phyloP scores from a whole-genome alignment of 176 grass and related monocot genomes.

The Chrysopogon serrulatus region DNA sequence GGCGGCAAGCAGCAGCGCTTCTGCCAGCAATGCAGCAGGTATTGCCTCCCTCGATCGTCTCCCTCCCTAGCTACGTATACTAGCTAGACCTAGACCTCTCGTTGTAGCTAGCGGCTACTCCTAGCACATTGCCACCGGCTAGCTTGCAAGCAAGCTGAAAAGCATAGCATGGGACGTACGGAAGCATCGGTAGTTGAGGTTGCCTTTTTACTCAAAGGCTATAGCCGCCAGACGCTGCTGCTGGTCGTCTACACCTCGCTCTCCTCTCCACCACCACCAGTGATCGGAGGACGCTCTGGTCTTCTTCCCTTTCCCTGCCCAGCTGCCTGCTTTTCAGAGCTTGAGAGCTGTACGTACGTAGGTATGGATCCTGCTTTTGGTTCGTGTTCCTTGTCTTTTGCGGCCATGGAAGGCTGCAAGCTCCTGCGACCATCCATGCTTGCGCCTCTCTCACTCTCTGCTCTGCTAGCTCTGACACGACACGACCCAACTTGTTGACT shows the following conservation, averaged over 20 bases:
- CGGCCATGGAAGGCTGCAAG: constrained; percentile 20
- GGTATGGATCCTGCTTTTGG: background rate
- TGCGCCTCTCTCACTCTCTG: too few species aligned
- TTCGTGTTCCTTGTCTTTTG: constrained; percentile 31
- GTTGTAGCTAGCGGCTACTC: background rate
- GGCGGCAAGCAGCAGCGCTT: constrained; percentile 81
- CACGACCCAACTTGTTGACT: background rate
- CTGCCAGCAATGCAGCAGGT: constrained; percentile 99
- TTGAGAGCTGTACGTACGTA: background rate
- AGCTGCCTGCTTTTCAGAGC: background rate
- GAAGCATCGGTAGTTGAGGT: background rate
- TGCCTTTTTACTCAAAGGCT: background rate
- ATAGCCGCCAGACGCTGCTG: background rate
- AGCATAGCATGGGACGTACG: background rate
- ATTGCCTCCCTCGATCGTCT: background rate
- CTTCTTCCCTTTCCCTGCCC: background rate
- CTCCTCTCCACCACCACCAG: too few species aligned
- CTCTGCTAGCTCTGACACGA: too few species aligned
- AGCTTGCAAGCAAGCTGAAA: background rate
- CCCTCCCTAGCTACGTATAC: background rate
- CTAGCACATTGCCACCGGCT: background rate
- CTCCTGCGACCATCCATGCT: background rate
- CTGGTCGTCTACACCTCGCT: background rate
- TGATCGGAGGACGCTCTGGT: too few species aligned
- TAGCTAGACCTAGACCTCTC: background rate